These are phyloP conservation scores for Cercospora sojina DNA, from an alignment of 2,329 filamentous ascomycete species.

Conservation along the genomic window DNA sequence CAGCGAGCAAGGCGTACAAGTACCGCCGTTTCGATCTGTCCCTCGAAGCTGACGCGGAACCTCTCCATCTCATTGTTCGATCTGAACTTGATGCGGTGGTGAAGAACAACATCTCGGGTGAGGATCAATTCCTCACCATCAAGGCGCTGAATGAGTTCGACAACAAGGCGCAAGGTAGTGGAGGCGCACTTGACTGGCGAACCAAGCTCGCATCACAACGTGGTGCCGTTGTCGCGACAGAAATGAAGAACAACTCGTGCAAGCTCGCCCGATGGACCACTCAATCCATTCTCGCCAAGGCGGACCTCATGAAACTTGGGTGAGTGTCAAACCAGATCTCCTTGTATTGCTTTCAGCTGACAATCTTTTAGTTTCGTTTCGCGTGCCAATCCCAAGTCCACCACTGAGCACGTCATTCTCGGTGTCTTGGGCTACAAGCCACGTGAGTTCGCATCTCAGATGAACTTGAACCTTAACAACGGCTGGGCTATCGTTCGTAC, in stretches of 20 bases:
- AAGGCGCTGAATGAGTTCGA: constrained; percentile 99
- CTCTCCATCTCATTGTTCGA: constrained; percentile 86
- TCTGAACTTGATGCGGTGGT: constrained; percentile 94
- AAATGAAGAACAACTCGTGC: constrained; percentile 99
- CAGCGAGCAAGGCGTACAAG: constrained; percentile 96
- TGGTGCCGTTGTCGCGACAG: constrained; percentile 94
- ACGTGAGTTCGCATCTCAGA: constrained; percentile 92
- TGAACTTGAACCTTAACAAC: constrained; percentile 96
- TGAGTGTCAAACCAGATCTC: constrained; percentile 48
- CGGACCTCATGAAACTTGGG: constrained; percentile 99
- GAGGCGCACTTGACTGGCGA: constrained; percentile 94
- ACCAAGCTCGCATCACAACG: constrained; percentile 91
- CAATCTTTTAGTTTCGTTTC: constrained; percentile 76
- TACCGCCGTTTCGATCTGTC: constrained; percentile 97
- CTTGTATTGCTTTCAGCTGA: neutral
- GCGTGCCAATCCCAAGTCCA: constrained; percentile 84
- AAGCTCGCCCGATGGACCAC: constrained; percentile 98
- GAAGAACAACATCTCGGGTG: constrained; percentile 89
- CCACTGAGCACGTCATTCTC: constrained; percentile 91
- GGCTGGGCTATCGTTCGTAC: constrained; percentile 99
- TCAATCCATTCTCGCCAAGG: constrained; percentile 92
- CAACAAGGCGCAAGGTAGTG: constrained; percentile 92
- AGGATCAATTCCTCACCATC: constrained; percentile 87
- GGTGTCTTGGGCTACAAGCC: constrained; percentile 98
- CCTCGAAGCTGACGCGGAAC: constrained; percentile 85